Base-by-base conservation (phyloP, 768 basidiomycete genomes). In the Lactifluus subvellereus region DNA sequence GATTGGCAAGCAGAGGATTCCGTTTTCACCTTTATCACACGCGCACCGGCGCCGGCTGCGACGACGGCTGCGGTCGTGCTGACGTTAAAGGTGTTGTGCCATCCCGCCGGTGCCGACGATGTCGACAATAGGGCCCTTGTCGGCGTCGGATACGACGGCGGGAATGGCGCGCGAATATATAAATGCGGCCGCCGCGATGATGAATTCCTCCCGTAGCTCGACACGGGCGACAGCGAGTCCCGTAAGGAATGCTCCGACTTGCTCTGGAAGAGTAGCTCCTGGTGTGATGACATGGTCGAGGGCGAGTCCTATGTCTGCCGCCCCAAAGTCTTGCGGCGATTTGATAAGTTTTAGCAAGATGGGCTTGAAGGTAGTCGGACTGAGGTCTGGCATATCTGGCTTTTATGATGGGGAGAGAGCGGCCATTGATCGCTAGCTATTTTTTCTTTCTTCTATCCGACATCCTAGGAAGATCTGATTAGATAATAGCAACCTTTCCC, bases 91-190 rank as follows among this genome's bases (percentile, higher is more conserved):
- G 95, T 87, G 70, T 98, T 91, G 74, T 94, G 85, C 0, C 94
- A 74, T 98, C 97, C 97, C 96, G 11, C 96, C 94, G 0, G 93
- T 94, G 2, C 94, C 94, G 22, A 96, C 94, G 61, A 96, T 91
- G 71, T 90, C 88, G 22, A 87, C 83, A 43, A 78, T 72, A 63
- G 78, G 91, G 72, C 95, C 91, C 6, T 77, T 73, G 48, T 86
- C 81, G 2, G 72, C 73, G 35, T 82, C 80, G 57, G 85, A 78
- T 42, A 91, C 80, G 2, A 75, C 76, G 1, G 86, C 86, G 47
- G 80, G 80, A 57, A 91, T 72, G 2, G 91, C 84, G 27, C 86
- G 83, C n/a, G 80, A 76, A 30, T 86, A 80, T 51, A 97, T 79
- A 3, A 92, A 83, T 2, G 82, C 72, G 1, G 94, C 94, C 3